Conservation (phyloP, 1,284 basidiomycete genomes). For the Vanrija humicola region DNA sequence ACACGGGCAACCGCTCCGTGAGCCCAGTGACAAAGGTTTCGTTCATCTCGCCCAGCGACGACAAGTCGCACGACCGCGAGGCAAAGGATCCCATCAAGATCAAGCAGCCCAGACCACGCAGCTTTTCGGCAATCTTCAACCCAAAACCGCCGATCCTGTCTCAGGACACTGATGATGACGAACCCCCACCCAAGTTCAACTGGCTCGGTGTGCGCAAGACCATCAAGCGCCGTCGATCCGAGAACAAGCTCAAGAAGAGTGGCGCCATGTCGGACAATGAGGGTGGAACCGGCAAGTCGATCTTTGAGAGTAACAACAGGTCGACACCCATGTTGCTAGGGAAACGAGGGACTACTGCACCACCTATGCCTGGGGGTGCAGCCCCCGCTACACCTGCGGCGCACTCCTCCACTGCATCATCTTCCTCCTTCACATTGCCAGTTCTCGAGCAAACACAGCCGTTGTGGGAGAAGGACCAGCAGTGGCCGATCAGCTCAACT, state of each 20-base stretch:
- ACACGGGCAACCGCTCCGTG: slow-evolving; percentile 12
- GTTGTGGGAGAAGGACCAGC: slow-evolving; percentile 7
- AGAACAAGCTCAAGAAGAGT: slow-evolving; percentile 20
- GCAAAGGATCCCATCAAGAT: slow-evolving; percentile 17
- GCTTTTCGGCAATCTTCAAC: slow-evolving; percentile 38
- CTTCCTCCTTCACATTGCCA: slow-evolving; percentile 24
- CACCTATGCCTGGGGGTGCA: too few relatives aligned
- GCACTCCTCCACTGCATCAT: background rate
- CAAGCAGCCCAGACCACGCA: slow-evolving; percentile 28
- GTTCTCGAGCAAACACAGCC: slow-evolving; percentile 5
- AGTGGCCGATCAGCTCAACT: slow-evolving; percentile 22
- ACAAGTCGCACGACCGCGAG: slow-evolving; percentile 5
- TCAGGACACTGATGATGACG: slow-evolving; percentile 11
- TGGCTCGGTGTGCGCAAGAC: slow-evolving; percentile 43
- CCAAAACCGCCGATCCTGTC: background rate
- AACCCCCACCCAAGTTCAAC: slow-evolving; percentile 24
- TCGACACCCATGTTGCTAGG: background rate
- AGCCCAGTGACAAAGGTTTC: slow-evolving; percentile 35
- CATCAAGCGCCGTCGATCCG: slow-evolving; percentile 31
- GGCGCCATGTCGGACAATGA: slow-evolving; percentile 9
- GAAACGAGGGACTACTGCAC: slow-evolving; percentile 1
- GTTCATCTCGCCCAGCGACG: slow-evolving; percentile 24
- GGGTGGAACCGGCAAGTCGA: too few relatives aligned
- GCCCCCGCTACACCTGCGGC: too few relatives aligned
- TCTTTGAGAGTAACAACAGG: background rate